These are phyloP conservation scores for Pichia sporocuriosa DNA, from an alignment of 805 yeast species.

Conservation along the genomic window DNA sequence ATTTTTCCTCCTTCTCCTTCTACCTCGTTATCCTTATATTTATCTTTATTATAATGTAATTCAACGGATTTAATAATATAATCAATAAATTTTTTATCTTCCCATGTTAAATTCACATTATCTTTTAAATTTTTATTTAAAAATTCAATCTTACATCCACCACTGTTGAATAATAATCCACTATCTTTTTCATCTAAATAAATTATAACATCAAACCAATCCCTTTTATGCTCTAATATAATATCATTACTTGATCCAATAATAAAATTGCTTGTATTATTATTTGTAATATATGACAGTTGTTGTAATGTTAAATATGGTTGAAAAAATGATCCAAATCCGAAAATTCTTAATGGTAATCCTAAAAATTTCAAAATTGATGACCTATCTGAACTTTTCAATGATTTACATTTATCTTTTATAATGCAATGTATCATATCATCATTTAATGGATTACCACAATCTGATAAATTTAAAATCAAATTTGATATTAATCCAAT, in stretches of 20 bases:
- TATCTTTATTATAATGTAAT: slow-evolving; percentile 22
- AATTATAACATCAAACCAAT: slow-evolving; percentile 63
- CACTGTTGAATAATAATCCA: slow-evolving; percentile 4
- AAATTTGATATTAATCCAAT: slow-evolving; percentile 80
- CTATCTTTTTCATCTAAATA: slow-evolving; percentile 46
- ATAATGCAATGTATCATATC: slow-evolving; percentile 38
- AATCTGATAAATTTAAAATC: slow-evolving; percentile 61
- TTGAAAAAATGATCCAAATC: slow-evolving; percentile 79
- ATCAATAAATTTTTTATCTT: slow-evolving; percentile 74
- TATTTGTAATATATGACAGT: slow-evolving; percentile 58
- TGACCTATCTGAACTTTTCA: slow-evolving; percentile 70
- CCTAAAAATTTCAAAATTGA: slow-evolving; percentile 80
- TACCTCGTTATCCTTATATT: slow-evolving; percentile 2
- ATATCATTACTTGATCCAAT: slow-evolving; percentile 87
- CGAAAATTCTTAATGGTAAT: slow-evolving; percentile 79
- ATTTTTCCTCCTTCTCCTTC: slow-evolving; percentile 28
- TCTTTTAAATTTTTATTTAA: slow-evolving; percentile 37
- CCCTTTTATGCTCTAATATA: slow-evolving; percentile 55
- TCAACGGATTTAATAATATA: slow-evolving; percentile 45
- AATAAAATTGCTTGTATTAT: slow-evolving; percentile 55
- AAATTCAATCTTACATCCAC: slow-evolving; percentile 34
- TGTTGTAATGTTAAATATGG: slow-evolving; percentile 96
- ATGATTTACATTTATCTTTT: slow-evolving; percentile 52
- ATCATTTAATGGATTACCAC: slow-evolving; percentile 67
- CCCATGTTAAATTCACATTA: slow-evolving; percentile 40